Evolutionary conservation across 2,329 filamentous ascomycete species (phyloP).

Genomic region (Alternaria panax): DNA sequence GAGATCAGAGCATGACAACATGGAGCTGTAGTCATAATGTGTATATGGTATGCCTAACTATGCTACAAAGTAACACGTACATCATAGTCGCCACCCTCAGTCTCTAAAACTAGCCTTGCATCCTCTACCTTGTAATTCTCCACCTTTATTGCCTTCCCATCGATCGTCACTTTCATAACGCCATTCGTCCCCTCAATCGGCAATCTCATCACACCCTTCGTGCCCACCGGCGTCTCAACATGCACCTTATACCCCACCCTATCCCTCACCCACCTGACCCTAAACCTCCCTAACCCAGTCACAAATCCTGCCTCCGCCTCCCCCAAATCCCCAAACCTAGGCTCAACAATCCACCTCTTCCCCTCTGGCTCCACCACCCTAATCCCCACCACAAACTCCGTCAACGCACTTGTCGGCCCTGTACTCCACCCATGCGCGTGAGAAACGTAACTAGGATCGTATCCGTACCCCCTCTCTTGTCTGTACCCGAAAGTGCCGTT

Average conservation of each 20-base stretch:
- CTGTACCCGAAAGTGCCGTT: conserved; percentile 51
- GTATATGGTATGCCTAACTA: too few relatives aligned
- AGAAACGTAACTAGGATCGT: conserved; percentile 45
- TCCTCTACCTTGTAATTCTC: too few relatives aligned
- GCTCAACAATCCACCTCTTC: conserved; percentile 38
- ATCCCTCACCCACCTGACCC: conserved; percentile 1
- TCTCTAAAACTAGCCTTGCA: too few relatives aligned
- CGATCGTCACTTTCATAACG: too few relatives aligned
- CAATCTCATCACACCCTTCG: not conserved
- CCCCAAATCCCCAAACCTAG: conserved; percentile 26
- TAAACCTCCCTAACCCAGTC: conserved; percentile 24
- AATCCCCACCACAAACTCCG: conserved; percentile 17
- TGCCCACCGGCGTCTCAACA: conserved; percentile 3
- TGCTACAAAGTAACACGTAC: too few relatives aligned
- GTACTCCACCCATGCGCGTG: conserved; percentile 49
- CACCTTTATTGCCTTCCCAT: too few relatives aligned
- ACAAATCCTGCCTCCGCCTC: conserved; percentile 27
- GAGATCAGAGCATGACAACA: too few relatives aligned
- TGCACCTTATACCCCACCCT: not conserved
- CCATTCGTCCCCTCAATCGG: not conserved
- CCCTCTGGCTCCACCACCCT: conserved; percentile 11
- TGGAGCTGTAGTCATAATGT: too few relatives aligned
- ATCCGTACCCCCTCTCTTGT: conserved; percentile 39
- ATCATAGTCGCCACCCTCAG: too few relatives aligned
- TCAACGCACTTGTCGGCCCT: conserved; percentile 29